These are phyloP conservation scores for Hansenula lynferdii DNA, from an alignment of 1,139 yeast genomes.

Conservation along the genomic window DNA sequence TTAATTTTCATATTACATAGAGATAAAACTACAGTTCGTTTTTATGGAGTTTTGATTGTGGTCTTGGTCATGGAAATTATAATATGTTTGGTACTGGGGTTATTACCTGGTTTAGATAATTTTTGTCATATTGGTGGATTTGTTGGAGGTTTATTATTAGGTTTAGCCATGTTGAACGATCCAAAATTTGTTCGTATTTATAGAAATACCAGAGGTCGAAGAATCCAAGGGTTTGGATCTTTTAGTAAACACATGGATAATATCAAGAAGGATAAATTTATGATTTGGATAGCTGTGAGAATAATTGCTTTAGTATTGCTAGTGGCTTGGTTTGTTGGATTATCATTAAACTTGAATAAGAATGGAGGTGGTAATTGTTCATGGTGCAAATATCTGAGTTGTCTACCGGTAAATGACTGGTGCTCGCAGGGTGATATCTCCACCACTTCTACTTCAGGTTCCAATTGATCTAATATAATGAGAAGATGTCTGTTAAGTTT, in stretches of 20 bases:
- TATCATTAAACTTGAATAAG: slow-evolving; percentile 44
- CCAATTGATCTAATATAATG: too few species aligned
- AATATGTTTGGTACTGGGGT: slow-evolving; percentile 58
- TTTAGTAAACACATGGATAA: slow-evolving; percentile 3
- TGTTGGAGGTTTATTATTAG: slow-evolving; percentile 53
- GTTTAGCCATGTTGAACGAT: slow-evolving; percentile 51
- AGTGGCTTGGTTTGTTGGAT: slow-evolving; percentile 45
- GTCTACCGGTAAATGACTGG: slow-evolving; percentile 72
- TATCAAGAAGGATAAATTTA: slow-evolving; percentile 26
- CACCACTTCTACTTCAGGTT: slow-evolving; percentile 1
- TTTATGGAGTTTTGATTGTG: slow-evolving; percentile 38
- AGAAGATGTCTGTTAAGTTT: too few species aligned
- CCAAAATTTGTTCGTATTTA: slow-evolving; percentile 44
- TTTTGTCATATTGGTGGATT: slow-evolving; percentile 79
- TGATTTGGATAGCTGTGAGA: slow-evolving; percentile 49
- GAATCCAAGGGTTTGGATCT: background rate
- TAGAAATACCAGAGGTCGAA: slow-evolving; percentile 1
- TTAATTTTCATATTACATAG: slow-evolving; percentile 49
- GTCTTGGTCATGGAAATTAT: slow-evolving; percentile 54
- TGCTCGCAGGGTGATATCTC: slow-evolving; percentile 54
- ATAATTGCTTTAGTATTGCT: slow-evolving; percentile 41
- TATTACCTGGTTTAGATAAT: slow-evolving; percentile 72
- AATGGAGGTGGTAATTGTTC: slow-evolving; percentile 45
- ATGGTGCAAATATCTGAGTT: slow-evolving; percentile 74
- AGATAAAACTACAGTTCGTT: slow-evolving; percentile 35